Evolutionary conservation across 1,284 basidiomycete genomes (phyloP).

Genomic region (Xerocomus amazonicus): DNA sequence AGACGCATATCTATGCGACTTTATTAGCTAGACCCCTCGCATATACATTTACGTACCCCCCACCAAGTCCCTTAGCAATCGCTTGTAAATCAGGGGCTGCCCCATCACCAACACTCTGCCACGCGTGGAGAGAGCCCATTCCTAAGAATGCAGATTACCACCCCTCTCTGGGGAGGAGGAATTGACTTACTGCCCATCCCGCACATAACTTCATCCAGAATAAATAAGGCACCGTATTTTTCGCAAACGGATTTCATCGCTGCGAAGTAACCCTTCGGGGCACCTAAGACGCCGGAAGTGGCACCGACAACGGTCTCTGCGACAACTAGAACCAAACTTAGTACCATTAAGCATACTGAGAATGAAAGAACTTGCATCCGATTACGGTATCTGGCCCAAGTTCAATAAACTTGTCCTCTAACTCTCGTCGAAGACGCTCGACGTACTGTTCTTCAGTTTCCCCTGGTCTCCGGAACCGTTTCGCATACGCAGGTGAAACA

Average conservation of each 20-base stretch:
- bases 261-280: conserved; percentile 78
- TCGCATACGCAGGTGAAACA: conserved; percentile 83
- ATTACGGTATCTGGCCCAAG: conserved; percentile 79
- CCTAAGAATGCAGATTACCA: conserved; percentile 39
- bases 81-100: conserved; percentile 78
- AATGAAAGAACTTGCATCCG: conserved; percentile 50
- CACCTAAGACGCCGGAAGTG: conserved; percentile 68
- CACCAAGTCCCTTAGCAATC: conserved; percentile 82
- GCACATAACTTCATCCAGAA: conserved; percentile 84
- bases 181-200: conserved; percentile 73
- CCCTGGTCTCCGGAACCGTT: conserved; percentile 62
- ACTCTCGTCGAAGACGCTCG: conserved; percentile 66
- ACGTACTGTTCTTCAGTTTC: conserved; percentile 80
- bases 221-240: conserved; percentile 82
- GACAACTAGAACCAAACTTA: conserved; percentile 51
- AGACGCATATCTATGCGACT: conserved; percentile 61
- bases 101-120: conserved; percentile 79
- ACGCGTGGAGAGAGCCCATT: conserved; percentile 81
- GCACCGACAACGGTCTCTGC: conserved; percentile 85
- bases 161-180: background rate
- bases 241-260: conserved; percentile 86
- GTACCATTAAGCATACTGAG: background rate
- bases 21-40: conserved; percentile 4
- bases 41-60: conserved; percentile 52
- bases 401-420: conserved; percentile 80